Percentiles rank a stretch among this genome's conserved stretches.
Evolutionary conservation across 148 eudicot genomes (phyloP).

Genomic region (Oxyria digyna): DNA sequence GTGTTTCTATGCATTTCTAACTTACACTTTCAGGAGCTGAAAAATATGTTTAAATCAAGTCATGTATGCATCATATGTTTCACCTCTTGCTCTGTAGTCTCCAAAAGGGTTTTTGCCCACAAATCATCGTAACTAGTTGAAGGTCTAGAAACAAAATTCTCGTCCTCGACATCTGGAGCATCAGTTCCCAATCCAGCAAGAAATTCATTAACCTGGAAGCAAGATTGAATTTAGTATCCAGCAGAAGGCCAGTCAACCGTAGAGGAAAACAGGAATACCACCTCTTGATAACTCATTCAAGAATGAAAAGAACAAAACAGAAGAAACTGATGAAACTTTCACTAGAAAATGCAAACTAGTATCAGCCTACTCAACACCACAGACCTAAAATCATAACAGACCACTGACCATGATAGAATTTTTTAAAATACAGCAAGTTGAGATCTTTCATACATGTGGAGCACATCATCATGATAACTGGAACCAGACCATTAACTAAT

Average conservation of each 20-base stretch:
- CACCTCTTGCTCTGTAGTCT: conserved; percentile 79
- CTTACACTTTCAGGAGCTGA: neutral
- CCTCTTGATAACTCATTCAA: neutral
- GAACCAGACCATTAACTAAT: neutral
- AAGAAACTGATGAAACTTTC: neutral
- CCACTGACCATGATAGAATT: neutral
- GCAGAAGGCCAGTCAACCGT: neutral
- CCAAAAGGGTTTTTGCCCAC: conserved; percentile 98
- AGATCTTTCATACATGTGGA: neutral
- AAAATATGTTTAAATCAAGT: neutral
- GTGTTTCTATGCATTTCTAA: neutral
- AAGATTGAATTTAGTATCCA: neutral
- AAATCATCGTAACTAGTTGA: conserved; percentile 88
- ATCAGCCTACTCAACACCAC: neutral
- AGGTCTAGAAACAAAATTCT: conserved; percentile 63
- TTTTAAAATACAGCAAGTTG: neutral
- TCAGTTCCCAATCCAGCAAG: conserved; percentile 98
- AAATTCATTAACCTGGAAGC: conserved; percentile 80
- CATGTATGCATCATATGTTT: neutral
- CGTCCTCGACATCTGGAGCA: conserved; percentile 98
- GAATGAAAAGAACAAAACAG: neutral
- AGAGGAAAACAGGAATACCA: neutral
- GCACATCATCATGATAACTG: neutral
- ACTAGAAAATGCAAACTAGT: neutral
- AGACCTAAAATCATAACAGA: too few relatives aligned